These are phyloP conservation scores for Phytomonas francai DNA, from an alignment of 208 protist species.

Conservation along the genomic window DNA sequence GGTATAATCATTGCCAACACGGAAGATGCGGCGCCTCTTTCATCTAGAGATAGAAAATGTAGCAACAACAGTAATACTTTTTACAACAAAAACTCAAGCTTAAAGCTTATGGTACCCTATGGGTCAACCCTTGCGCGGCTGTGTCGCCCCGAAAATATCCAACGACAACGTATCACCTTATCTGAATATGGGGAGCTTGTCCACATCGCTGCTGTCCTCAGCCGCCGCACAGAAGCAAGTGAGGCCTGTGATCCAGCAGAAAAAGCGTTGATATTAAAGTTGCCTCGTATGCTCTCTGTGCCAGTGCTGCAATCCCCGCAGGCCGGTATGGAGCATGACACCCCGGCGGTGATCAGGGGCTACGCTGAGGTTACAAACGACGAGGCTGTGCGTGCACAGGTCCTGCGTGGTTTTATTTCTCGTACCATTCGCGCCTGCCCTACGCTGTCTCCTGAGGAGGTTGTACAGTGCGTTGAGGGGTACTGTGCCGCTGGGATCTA, in stretches of 20 bases:
- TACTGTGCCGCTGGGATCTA: conserved; percentile 43
- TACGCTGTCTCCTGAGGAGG: conserved; percentile 30
- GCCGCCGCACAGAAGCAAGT: not conserved
- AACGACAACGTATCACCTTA: conserved; percentile 1
- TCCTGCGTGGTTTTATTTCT: conserved; percentile 52
- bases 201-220: not conserved
- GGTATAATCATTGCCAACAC: not conserved
- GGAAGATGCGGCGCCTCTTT: not conserved
- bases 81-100: not conserved
- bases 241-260: not conserved
- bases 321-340: conserved; percentile 17
- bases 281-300: not conserved
- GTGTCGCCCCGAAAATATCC: not conserved
- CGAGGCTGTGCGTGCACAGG: conserved; percentile 19
- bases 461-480: conserved; percentile 66
- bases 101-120: not conserved
- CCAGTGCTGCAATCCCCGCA: not conserved
- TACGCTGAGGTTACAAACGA: conserved; percentile 33
- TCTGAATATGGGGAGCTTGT: not conserved
- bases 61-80: not conserved
- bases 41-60: not conserved
- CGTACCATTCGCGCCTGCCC: conserved; percentile 45
- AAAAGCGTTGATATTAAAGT: conserved; percentile 1
- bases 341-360: conserved; percentile 40
- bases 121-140: not conserved